Base-by-base conservation (phyloP, 2,329 filamentous ascomycete species). In the Dactylellina leptospora region DNA sequence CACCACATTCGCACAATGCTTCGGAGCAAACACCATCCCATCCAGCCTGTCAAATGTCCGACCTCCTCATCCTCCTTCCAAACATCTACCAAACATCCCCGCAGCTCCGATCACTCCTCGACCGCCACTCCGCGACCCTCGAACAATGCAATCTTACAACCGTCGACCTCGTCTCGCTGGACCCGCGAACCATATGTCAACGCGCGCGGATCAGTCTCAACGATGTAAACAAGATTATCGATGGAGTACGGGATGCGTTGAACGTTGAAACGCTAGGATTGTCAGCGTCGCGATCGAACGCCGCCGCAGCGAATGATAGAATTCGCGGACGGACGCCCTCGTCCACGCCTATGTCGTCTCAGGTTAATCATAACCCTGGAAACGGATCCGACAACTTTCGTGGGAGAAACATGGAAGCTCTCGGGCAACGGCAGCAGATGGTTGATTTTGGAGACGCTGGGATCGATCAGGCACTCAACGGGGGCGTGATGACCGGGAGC, bases 81-180 rank as follows among this genome's bases (percentile, higher is more conserved):
- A 63, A 63, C 38, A 59, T 71, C 23, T 71, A 71, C 40, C 55
- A 53, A 33, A 70, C 64, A 8, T 55, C 58, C 22, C 64, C 64
- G 10, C 30, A 40, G 9, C 36, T 70, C 45, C 48, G 42, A 9
- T 56, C 66, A 8, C 28, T 70, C 84, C 85, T 78, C 84, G 85
- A 73, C 93, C 90, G 81, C 84, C 88, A 42, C 48, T 81, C 97
- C 28, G 88, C 91, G 1, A 87, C 87, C 20, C 85, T 97, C 61
- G 93, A 97, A 81, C 87, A 86, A 79, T 87, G 90, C 76, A 83
- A 84, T 55, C 83, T 99, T 78, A 90, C 90, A 23, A 90, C 90
- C 28, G 88, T 87, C 76, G 95, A 99, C 79, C 85, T 99, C 51
- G 84, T 99, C 77, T 91, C 91, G 1, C 87, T 96, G 74, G 91